Conservation (phyloP, 768 basidiomycete genomes). For the Butyriboletus loyo region DNA sequence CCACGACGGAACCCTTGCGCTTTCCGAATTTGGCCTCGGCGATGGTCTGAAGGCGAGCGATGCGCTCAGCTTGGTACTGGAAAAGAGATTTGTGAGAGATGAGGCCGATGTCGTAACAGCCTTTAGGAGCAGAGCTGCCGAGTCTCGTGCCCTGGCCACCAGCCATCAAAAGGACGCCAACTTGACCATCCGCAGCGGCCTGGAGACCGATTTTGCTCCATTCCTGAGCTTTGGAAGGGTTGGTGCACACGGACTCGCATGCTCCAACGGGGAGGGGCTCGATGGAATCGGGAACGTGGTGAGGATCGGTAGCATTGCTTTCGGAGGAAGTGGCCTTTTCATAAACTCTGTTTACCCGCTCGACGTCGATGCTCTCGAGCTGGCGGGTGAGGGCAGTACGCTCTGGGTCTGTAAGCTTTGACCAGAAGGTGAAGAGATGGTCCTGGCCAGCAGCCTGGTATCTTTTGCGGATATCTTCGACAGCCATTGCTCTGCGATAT, state of each 20-base stretch:
- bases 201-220: constrained; percentile 81
- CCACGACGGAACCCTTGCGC: constrained; percentile 57
- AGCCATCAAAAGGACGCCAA: constrained; percentile 96
- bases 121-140: constrained; percentile 91
- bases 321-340: constrained; percentile 70
- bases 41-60: constrained; percentile 74
- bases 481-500: constrained; percentile 41
- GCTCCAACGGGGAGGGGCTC: constrained; percentile 79
- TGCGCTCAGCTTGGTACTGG: constrained; percentile 97
- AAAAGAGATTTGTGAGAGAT: constrained; percentile 93
- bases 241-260: constrained; percentile 57
- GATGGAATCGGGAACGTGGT: constrained; percentile 49
- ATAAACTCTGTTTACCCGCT: constrained; percentile 90
- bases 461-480: constrained; percentile 53
- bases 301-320: constrained; percentile 42
- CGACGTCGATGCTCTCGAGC: constrained; percentile 77
- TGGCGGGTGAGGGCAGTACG: constrained; percentile 64
- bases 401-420: constrained; percentile 61
- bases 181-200: constrained; percentile 77
- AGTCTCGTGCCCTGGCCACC: constrained; percentile 96
- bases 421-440: constrained; percentile 89
- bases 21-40: constrained; percentile 58
- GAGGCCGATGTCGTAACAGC: constrained; percentile 96
- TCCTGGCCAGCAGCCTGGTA: constrained; percentile 82
- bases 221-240: constrained; percentile 53